phyloP scores from a whole-genome alignment of 495 filamentous ascomycete species.

The Xylaria intraflava region DNA sequence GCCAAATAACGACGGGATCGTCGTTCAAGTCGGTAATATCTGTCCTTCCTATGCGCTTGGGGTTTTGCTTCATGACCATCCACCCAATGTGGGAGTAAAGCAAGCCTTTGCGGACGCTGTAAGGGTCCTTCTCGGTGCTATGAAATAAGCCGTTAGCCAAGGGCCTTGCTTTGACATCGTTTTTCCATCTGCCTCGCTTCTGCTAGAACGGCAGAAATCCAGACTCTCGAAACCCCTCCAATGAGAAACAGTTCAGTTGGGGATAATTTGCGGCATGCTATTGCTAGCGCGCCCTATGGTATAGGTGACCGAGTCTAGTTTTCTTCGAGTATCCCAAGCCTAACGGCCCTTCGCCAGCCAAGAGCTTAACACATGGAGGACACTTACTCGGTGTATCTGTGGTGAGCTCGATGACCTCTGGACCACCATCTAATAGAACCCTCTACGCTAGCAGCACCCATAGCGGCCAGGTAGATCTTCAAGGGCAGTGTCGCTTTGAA shows the following conservation, averaged over 20 bases:
- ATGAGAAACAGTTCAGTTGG: no score
- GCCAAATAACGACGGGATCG: slow-evolving; percentile 87
- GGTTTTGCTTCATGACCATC: slow-evolving; percentile 95
- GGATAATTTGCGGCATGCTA: no score
- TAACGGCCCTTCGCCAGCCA: background rate
- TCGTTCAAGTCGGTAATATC: slow-evolving; percentile 97
- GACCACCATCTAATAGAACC: slow-evolving; percentile 98
- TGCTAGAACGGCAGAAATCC: background rate
- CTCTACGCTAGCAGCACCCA: slow-evolving; percentile 91
- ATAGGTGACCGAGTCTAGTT: background rate
- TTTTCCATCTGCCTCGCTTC: background rate
- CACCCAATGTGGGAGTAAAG: slow-evolving; percentile 92
- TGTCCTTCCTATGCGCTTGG: slow-evolving; percentile 86
- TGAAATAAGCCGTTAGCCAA: background rate
- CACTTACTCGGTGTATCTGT: slow-evolving; percentile 80
- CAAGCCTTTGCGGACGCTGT: slow-evolving; percentile 96
- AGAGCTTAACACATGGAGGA: background rate
- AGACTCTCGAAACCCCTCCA: background rate
- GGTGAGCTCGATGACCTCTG: slow-evolving; percentile 91
- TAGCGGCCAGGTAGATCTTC: slow-evolving; percentile 84
- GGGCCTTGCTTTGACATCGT: background rate
- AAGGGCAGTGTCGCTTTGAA: slow-evolving; percentile 87
- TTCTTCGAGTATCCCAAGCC: background rate
- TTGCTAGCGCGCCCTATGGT: no score
- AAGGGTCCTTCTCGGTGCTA: slow-evolving; percentile 91